Evolutionary conservation across 495 filamentous ascomycete species (phyloP), one percentile per base, ranked within the genome.

Genomic region (Penicillium canariense): DNA sequence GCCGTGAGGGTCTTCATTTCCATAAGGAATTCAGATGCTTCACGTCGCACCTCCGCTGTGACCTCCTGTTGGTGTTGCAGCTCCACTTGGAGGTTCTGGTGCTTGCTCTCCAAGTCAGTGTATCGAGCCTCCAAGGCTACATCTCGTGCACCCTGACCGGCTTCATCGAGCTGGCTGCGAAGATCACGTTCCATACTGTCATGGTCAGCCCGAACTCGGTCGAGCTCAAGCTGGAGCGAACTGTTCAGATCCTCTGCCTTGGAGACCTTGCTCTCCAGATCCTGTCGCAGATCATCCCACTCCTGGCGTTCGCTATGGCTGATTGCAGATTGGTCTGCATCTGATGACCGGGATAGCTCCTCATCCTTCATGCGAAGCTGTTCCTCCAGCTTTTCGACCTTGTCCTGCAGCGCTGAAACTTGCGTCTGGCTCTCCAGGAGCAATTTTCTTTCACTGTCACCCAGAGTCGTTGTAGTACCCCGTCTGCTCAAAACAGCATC

Each of bases 1-100:
- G 89, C 83, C 11, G 91, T 91, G 32, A 98, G 79, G 27, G 77
- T 76, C 58, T 87, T 87, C 95, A 97, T 97, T 69, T 98, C 92
- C 54, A 81, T 80, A 14, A 98, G 74, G 66, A 90, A 96, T 44
- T 85, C 80, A 48, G 89, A 84, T 0, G 95, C 91, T 73, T 96
- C 90, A 31, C 81, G 83, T 18, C 89, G 83, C 30, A 97, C 94
- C 64, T 96, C 89, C 50, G 92, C 87, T 0, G 92, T 96, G n/a
- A 96, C 80, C 44, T 87, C 80, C 50, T 87, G 86, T 62, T 95
- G 90, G 52, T 90, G 81, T 49, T 76, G 75, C 28, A 96, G 68
- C 20, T 91, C 82, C 46, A 55, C 63, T 61, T 92, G 86, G 28
- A 97, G 75, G 35, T 83, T 83, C 53, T 87, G 74, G 59, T 96